These are phyloP conservation scores for Tylopilus subfusipes DNA, from an alignment of 768 basidiomycete species.

Conservation along the genomic window DNA sequence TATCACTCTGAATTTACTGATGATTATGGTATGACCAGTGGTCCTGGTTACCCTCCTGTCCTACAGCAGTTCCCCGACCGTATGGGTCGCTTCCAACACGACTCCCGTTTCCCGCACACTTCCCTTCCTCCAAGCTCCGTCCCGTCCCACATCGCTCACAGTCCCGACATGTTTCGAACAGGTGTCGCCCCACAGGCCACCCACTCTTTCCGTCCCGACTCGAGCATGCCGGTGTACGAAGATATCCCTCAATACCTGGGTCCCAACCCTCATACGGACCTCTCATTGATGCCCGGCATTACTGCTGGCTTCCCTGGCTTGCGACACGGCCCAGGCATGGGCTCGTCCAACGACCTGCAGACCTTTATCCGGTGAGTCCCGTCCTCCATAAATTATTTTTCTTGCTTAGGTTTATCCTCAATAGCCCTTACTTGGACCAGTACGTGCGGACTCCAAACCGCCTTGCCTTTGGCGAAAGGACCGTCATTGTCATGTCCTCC, in stretches of 20 bases:
- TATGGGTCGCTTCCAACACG: slow-evolving; percentile 51
- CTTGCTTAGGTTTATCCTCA: slow-evolving; percentile 12
- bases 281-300: slow-evolving; percentile 59
- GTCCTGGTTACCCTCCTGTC: slow-evolving; percentile 46
- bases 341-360: slow-evolving; percentile 67
- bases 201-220: slow-evolving; percentile 54
- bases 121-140: slow-evolving; percentile 38
- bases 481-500: slow-evolving; percentile 96
- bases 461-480: slow-evolving; percentile 87
- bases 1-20: slow-evolving; percentile 63
- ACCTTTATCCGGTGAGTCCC: slow-evolving; percentile 69
- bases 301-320: slow-evolving; percentile 62
- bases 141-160: slow-evolving; percentile 49
- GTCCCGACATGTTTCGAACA: slow-evolving; percentile 53
- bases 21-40: slow-evolving; percentile 52
- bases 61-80: slow-evolving; percentile 62
- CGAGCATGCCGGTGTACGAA: slow-evolving; percentile 49
- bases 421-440: slow-evolving; percentile 76
- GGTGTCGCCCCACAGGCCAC: slow-evolving; percentile 72
- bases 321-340: slow-evolving; percentile 57
- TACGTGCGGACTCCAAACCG: slow-evolving; percentile 84
- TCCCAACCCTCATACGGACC: slow-evolving; percentile 49
- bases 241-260: slow-evolving; percentile 58
- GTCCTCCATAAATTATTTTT: slow-evolving; percentile 14
- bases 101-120: slow-evolving; percentile 48